Evolutionary conservation across 1,284 basidiomycete species (phyloP).

Genomic region (Sanghuangporus weigelae): DNA sequence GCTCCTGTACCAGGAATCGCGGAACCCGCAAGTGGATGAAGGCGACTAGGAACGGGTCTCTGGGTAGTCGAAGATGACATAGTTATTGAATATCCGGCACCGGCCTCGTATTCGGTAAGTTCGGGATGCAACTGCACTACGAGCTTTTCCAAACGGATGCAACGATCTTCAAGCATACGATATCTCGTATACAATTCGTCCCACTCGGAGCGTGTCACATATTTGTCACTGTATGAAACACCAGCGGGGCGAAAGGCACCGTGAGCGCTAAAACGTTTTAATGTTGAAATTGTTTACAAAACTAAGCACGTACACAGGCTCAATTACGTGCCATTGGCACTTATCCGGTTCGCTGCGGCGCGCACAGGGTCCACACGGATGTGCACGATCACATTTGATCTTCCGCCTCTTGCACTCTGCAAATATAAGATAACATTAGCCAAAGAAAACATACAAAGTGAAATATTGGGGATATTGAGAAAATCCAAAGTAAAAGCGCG

Average conservation of each 20-base stretch:
- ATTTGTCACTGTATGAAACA: slow-evolving; percentile 41
- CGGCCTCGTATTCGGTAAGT: background rate
- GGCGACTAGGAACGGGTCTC: background rate
- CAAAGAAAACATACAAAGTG: background rate
- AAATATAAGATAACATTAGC: slow-evolving; percentile 19
- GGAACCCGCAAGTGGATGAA: background rate
- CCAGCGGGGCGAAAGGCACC: slow-evolving; percentile 12
- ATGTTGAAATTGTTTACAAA: background rate
- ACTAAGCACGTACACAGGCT: slow-evolving; percentile 44
- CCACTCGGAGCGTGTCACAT: slow-evolving; percentile 47
- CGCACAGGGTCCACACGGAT: slow-evolving; percentile 53
- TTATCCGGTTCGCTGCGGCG: slow-evolving; percentile 48
- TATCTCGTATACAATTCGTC: slow-evolving; percentile 39
- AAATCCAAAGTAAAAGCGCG: background rate
- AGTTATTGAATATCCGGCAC: background rate
- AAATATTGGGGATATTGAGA: background rate
- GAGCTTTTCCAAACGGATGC: slow-evolving; percentile 9
- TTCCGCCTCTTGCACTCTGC: slow-evolving; percentile 56
- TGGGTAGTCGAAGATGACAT: background rate
- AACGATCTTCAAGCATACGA: slow-evolving; percentile 14
- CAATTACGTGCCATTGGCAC: slow-evolving; percentile 54
- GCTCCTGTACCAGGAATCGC: background rate
- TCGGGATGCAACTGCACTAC: slow-evolving; percentile 13
- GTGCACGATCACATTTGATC: slow-evolving; percentile 56
- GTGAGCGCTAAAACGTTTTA: background rate